phyloP scores from a whole-genome alignment of 2,329 filamentous ascomycete genomes.

The Plectosphaerella sp. region DNA sequence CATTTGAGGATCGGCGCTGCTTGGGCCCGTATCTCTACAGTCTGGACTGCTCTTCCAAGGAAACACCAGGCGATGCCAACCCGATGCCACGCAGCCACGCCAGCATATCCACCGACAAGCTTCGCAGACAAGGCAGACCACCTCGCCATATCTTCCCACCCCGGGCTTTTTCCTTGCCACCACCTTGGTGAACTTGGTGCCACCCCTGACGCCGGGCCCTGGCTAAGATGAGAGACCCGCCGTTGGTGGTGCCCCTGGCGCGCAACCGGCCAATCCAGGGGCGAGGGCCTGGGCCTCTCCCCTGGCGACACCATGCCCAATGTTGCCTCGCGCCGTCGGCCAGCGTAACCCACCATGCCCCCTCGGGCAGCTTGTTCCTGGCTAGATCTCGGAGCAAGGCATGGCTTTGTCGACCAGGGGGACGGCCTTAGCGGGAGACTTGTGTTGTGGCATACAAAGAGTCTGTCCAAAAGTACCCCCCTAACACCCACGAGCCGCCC shows the following conservation, averaged over 20 bases:
- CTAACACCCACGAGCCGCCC: conserved; percentile 3
- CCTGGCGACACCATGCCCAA: conserved; percentile 2
- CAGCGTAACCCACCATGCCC: conserved; percentile 1
- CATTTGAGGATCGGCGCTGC: not conserved
- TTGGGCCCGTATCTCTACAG: too few relatives aligned
- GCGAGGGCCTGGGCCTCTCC: conserved; percentile 1
- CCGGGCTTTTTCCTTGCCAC: not conserved
- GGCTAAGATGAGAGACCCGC: conserved; percentile 2
- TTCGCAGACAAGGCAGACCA: not conserved
- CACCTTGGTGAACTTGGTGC: not conserved
- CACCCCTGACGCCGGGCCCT: not conserved
- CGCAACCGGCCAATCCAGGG: conserved; percentile 1
- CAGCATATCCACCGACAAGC: not conserved
- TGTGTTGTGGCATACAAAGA: not conserved
- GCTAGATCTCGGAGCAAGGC: not conserved
- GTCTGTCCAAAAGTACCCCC: not conserved
- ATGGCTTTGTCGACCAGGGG: not conserved
- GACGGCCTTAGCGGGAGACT: too few relatives aligned
- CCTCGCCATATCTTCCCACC: not conserved
- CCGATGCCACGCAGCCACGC: not conserved
- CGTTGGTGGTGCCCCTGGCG: not conserved
- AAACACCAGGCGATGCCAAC: not conserved
- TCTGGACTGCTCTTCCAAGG: not conserved
- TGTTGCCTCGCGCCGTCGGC: conserved; percentile 1
- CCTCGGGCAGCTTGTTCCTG: conserved; percentile 1